Percentiles rank a stretch among this genome's conserved stretches.
phyloP scores from a whole-genome alignment of 306 rosid species.

The Cicer judaicum region DNA sequence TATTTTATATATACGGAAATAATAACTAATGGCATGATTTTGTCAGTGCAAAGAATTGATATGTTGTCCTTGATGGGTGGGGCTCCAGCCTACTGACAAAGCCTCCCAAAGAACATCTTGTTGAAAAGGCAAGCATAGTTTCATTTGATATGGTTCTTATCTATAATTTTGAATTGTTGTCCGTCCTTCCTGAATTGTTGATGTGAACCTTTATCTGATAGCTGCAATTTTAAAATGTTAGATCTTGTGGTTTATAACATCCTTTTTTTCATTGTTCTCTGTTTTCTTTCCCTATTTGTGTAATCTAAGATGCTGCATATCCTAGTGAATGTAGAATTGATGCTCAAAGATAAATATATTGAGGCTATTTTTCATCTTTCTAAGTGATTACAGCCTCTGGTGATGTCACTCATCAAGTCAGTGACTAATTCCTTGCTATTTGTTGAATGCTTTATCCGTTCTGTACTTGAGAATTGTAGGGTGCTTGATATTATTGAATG shows the following conservation, averaged over 20 bases:
- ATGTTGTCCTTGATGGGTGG: conserved; percentile 50
- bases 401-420: not conserved
- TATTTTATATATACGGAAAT: not conserved
- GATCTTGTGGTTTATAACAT: not conserved
- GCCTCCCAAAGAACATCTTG: conserved; percentile 84
- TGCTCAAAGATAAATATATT: conserved; percentile 17
- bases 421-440: not conserved
- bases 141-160: not conserved
- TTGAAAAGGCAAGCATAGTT: conserved; percentile 61
- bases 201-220: conserved; percentile 30
- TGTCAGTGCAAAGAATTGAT: conserved; percentile 58
- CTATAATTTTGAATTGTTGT: conserved; percentile 9
- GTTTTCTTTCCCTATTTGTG: not conserved
- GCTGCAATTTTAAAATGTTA: not conserved
- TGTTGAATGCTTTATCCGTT: not conserved
- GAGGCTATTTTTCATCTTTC: conserved; percentile 4
- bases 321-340: not conserved
- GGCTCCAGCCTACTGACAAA: conserved; percentile 57
- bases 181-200: conserved; percentile 22
- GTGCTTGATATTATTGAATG: conserved; percentile 11
- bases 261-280: not conserved
- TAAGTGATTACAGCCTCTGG: not conserved
- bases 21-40: conserved; percentile 19
- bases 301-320: not conserved
- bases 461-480: conserved; percentile 8